Evolutionary conservation across 2,329 filamentous ascomycete genomes (phyloP), one percentile per base, ranked within the genome.

Genomic region (Cladosporium phlei): DNA sequence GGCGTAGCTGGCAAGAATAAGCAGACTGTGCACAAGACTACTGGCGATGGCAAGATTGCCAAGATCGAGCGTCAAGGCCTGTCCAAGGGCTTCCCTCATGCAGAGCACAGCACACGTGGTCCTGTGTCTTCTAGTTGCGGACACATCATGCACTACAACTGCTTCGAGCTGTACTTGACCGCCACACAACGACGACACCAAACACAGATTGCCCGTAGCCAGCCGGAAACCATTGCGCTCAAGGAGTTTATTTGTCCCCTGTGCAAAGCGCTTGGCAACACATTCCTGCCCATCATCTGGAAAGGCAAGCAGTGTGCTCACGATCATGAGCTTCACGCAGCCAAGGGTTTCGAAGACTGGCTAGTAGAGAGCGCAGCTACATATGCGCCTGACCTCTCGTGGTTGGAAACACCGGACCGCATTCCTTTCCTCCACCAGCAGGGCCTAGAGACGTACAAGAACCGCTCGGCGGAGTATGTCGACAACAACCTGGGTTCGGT

Each of bases 121-220:
- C 86, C 91, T 0, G 85, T 97, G 2, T 87, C 90, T 9, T 87
- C 86, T 27, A 88, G 91, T 8, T 98, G 93, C 66, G 93, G 93
- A 2, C 93, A 98, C 65, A 94, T 98, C 60, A 98, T 98, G 93
- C 93, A 98, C 66, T 97, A 87, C 64, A 82, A 80, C 56, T 98
- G 93, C 68, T 98, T 98, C 62, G 89, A 96, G 59, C 80, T 86
- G 30, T 98, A 97, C 61, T 85, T 88, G 54, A 80, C 86, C 35
- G 88, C 91, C 3, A 95, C 88, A 0, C 76, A 83, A 44, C 79
- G 90, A 50, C 80, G 93, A 29, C 94, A 98, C 62, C 80, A 79
- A 16, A 88, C 93, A 59, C 93, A 98, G 64, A 95, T 98, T 65
- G 90, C 93, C 6, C 80, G 93, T 11, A 88, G 95, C 58, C 93